Conservation (phyloP, 2,329 filamentous ascomycete genomes). For the Beauveria sp. region DNA sequence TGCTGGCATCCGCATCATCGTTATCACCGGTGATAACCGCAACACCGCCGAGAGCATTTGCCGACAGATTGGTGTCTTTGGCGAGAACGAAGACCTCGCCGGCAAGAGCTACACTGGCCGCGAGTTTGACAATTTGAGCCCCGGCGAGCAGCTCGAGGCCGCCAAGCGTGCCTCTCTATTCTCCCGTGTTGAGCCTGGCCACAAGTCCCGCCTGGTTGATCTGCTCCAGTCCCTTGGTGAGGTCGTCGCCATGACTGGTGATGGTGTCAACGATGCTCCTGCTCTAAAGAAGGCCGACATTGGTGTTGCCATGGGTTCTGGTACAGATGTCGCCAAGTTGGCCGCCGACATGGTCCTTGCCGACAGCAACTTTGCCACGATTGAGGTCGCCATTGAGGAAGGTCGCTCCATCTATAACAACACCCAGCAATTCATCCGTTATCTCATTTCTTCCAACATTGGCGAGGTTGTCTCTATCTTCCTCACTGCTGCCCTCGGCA, state of each 20-base stretch:
- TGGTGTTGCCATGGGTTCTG: slow-evolving; percentile 96
- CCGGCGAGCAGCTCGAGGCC: slow-evolving; percentile 72
- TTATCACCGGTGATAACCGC: slow-evolving; percentile 96
- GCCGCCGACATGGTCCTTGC: slow-evolving; percentile 98
- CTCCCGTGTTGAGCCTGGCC: slow-evolving; percentile 87
- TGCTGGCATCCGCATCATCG: slow-evolving; percentile 92
- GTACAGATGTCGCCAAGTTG: slow-evolving; percentile 93
- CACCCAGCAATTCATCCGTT: slow-evolving; percentile 98
- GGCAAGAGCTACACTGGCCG: slow-evolving; percentile 95
- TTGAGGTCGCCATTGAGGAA: slow-evolving; percentile 92
- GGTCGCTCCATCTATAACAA: slow-evolving; percentile 99
- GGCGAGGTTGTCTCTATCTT: slow-evolving; percentile 99
- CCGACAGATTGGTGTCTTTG: slow-evolving; percentile 92
- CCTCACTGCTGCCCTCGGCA: slow-evolving; percentile 88
- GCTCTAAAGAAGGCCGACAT: slow-evolving; percentile 98
- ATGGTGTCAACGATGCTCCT: slow-evolving; percentile 96
- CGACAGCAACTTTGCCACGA: slow-evolving; percentile 98
- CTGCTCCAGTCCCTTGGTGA: slow-evolving; percentile 87
- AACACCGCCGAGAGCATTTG: slow-evolving; percentile 98
- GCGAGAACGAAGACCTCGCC: slow-evolving; percentile 66
- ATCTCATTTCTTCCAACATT: slow-evolving; percentile 98
- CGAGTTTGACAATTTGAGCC: slow-evolving; percentile 81
- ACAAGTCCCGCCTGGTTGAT: slow-evolving; percentile 98
- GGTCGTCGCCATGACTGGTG: slow-evolving; percentile 98
- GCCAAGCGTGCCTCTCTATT: slow-evolving; percentile 84